These are phyloP conservation scores for Tuber aestivum DNA, from an alignment of 495 filamentous ascomycete species.

Conservation along the genomic window DNA sequence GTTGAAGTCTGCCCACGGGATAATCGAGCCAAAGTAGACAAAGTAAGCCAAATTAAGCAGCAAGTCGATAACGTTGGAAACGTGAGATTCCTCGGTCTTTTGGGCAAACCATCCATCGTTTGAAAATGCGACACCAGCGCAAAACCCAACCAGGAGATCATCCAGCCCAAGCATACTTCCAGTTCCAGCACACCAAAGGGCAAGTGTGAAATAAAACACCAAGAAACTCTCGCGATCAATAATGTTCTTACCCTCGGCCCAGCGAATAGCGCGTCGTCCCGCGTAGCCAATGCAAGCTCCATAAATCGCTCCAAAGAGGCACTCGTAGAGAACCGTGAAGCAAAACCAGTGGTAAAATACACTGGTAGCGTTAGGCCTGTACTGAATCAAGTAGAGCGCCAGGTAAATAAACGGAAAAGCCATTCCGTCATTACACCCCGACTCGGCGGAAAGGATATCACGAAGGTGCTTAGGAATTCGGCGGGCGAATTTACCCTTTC, in stretches of 20 bases:
- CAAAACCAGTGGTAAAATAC: constrained; percentile 86
- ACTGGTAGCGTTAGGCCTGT: constrained; percentile 58
- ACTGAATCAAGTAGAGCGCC: constrained; percentile 77
- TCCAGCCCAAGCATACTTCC: constrained; percentile 89
- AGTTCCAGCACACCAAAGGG: constrained; percentile 92
- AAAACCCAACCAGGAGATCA: constrained; percentile 93
- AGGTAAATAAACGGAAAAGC: constrained; percentile 98
- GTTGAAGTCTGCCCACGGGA: constrained; percentile 90
- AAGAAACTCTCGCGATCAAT: constrained; percentile 97
- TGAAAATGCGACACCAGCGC: constrained; percentile 91
- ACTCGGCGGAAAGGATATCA: constrained; percentile 92
- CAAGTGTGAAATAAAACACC: constrained; percentile 96
- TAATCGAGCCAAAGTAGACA: constrained; percentile 93
- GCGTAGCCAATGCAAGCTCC: constrained; percentile 84
- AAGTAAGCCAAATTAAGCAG: constrained; percentile 96
- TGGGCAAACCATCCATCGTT: constrained; percentile 99
- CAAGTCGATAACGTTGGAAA: constrained; percentile 98
- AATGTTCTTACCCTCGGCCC: constrained; percentile 72
- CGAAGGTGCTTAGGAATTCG: constrained; percentile 94
- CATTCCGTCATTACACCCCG: constrained; percentile 99
- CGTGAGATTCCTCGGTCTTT: constrained; percentile 96
- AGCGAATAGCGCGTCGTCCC: constrained; percentile 84
- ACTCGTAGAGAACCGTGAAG: constrained; percentile 89
- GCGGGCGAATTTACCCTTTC: constrained; percentile 97
- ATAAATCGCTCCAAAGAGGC: constrained; percentile 83